Base-by-base conservation (phyloP, 2,329 filamentous ascomycete genomes). In the Triangularia verruculosa region DNA sequence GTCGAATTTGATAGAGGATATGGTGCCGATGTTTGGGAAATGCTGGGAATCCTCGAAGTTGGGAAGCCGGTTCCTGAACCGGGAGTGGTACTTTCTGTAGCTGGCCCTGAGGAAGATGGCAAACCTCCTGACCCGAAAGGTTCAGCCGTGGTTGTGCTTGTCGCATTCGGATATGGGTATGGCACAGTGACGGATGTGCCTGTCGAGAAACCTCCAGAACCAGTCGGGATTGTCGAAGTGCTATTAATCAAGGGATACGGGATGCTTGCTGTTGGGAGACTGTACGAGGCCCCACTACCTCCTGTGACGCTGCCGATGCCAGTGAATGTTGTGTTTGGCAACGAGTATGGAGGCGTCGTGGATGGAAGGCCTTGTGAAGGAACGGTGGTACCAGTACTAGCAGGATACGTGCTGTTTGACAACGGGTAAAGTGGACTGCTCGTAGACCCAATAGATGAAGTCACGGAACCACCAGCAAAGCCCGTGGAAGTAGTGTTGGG, bases 1-100 rank as follows among this genome's bases (percentile, higher is more conserved):
- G 53, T 67, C 1, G 57, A 57, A 47, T 68, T 68, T 11, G 59
- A 39, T 9, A 66, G 39, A 12, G 67, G 67, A 55, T 67, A 68
- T 2, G 67, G 65, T n/a, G 58, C 67, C 39, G 67, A 68, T 4
- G 24, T 60, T 11, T 39, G 52, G 11, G 30, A 32, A 12, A 34
- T 32, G 12, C n/a, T 30, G 43, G 58, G 22, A 27, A 28, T 15
- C 22, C 12, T 25, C 17, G 11, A 30, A 20, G 27, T 15, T 20
- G 51, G 58, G 20, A 28, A 15, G 6, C 54, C 54, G 15, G 54
- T 57, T 57, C 54, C 54, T 5, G 56, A 58, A 24, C 28, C 24
- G 15, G 22, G 11, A 12, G 17, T 52, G 6, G 4, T 25, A 20
- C 22, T 47, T 20, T 8, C 20, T 43, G 20, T 15, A 8, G 12